Percentiles rank a stretch among this genome's conserved stretches.
phyloP scores from a whole-genome alignment of 345 rosid species.

The Zanthoxylum bungeanum region DNA sequence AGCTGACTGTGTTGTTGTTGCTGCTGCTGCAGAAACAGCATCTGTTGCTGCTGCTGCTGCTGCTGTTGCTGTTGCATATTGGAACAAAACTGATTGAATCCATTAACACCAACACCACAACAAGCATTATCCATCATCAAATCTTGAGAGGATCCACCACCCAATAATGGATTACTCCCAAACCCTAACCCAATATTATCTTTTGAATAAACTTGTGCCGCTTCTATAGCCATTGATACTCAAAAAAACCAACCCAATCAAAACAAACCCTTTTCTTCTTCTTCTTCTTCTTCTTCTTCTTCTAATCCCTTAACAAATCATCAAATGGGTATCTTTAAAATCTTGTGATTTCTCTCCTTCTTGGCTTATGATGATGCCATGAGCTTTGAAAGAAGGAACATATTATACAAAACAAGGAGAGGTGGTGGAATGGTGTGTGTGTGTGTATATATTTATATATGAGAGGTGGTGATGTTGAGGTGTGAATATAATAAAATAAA shows the following conservation, averaged over 20 bases:
- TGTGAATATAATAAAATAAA: constrained; percentile 16
- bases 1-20: constrained; percentile 30
- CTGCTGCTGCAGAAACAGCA: too few species aligned
- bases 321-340: not conserved
- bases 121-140: constrained; percentile 31
- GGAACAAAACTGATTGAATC: constrained; percentile 21
- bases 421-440: too few species aligned
- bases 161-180: constrained; percentile 19
- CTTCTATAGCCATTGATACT: constrained; percentile 62
- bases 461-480: constrained; percentile 13
- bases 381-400: too few species aligned
- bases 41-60: too few species aligned
- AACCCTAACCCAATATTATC: constrained; percentile 22
- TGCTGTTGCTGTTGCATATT: too few species aligned
- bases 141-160: constrained; percentile 37
- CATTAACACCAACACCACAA: constrained; percentile 12
- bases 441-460: constrained; percentile 16
- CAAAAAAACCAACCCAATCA: not conserved
- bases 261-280: constrained; percentile 2
- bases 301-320: not conserved
- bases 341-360: not conserved
- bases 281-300: too few species aligned
- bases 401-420: not conserved
- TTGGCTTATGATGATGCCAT: not conserved
- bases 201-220: constrained; percentile 56